Evolutionary conservation across 2,329 filamentous ascomycete genomes (phyloP), one percentile per base, ranked within the genome.

Genomic region (Domatiomyces catenatus): DNA sequence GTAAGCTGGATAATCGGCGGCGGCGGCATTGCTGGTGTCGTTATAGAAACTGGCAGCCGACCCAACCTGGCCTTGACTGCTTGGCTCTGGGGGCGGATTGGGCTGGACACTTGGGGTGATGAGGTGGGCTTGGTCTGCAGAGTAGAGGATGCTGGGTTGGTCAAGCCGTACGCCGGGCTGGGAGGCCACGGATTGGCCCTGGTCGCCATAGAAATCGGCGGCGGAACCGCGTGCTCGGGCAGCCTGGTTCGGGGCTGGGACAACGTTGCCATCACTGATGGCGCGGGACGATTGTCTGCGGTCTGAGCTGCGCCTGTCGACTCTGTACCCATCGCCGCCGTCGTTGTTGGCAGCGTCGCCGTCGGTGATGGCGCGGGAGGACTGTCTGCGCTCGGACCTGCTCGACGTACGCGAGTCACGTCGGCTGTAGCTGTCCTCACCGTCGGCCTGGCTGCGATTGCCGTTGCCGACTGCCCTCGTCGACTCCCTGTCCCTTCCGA

Each of bases 171-270:
- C 68, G n/a, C 79, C 79, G 5, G 79, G 79, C 61, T 82, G 79
- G 10, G 68, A 61, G 8, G 67, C 61, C 1, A 82, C 77, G 17
- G 76, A 80, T 60, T 81, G 67, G 8, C 78, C 79, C 58, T 77
- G 72, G 60, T 81, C 79, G 44, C 74, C 71, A 61, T 81, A 82
- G 61, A 79, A 82, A 32, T 80, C 76, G 15, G 79, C 72, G 5
- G 77, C 77, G 36, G 70, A 69, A 28, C 78, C 79, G 50, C 66
- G 64, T 49, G 71, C 70, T 49, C 67, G 64, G 57, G 71, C 74
- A 44, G 75, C 69, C 47, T 66, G 78, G 57, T 75, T 70, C 36
- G 70, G 64, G 42, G 56, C 53, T 28, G 77, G 67, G 59, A 76
- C 72, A 28, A 73, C 66, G 47, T 72, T 69, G 55, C 69, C 67